Evolutionary conservation across 2,329 filamentous ascomycete species (phyloP).

Genomic region (Talaromyces sp.): DNA sequence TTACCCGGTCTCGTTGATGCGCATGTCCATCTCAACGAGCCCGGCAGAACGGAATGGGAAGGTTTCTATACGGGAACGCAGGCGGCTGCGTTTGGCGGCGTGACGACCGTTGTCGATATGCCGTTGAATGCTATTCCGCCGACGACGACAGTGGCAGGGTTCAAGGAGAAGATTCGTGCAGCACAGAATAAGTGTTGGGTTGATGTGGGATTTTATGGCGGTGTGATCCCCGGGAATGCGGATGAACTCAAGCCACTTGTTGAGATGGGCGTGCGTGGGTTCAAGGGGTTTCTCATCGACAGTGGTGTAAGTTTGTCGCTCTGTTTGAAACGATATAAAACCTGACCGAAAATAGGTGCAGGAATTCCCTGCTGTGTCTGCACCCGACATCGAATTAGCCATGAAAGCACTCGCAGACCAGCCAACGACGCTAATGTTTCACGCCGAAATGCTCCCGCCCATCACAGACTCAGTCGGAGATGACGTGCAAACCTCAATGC

Average conservation of each 20-base stretch:
- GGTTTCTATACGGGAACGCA: constrained; percentile 93
- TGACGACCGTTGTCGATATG: constrained; percentile 97
- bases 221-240: constrained; percentile 86
- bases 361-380: constrained; percentile 89
- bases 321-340: not conserved
- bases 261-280: constrained; percentile 81
- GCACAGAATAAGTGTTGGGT: constrained; percentile 91
- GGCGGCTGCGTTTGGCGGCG: constrained; percentile 90
- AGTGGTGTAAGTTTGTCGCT: constrained; percentile 67
- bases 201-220: constrained; percentile 97
- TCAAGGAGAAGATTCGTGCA: constrained; percentile 81
- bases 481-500: constrained; percentile 65
- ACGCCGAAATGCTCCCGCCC: constrained; percentile 96
- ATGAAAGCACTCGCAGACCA: constrained; percentile 77
- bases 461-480: constrained; percentile 76
- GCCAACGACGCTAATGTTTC: constrained; percentile 95
- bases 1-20: constrained; percentile 92
- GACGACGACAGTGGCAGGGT: constrained; percentile 79
- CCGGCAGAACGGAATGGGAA: constrained; percentile 96
- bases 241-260: constrained; percentile 76
- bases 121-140: constrained; percentile 95
- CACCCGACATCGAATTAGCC: constrained; percentile 71
- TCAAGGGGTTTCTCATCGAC: constrained; percentile 97
- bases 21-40: constrained; percentile 96
- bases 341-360: constrained; percentile 61